Evolutionary conservation across 805 yeast genomes (phyloP), one percentile per base, ranked within the genome.

Genomic region (Starmerella geochares): DNA sequence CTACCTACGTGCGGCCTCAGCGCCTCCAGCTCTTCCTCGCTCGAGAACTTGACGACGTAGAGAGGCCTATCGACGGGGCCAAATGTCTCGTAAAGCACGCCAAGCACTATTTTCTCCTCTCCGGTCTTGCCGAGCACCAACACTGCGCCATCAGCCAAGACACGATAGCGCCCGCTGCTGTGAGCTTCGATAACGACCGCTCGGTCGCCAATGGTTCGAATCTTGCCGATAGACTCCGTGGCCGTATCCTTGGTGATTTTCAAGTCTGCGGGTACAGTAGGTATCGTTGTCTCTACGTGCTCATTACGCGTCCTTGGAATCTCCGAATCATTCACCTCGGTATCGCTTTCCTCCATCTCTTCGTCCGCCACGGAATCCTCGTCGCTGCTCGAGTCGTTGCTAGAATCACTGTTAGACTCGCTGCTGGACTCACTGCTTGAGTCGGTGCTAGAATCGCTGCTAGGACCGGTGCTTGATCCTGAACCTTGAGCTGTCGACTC

Each of bases 271-370:
- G 95, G 94, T 2, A 90, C 64, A 20, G 67, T 67, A 0, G 83
- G 81, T 0, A 86, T 82, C 0, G 67, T 69, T 58, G 81, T 95
- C 47, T 85, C 86, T 0, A 67, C 56, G 2, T 80, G 65, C 60
- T 90, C 97, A 62, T 90, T 82, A 52, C 79, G 81, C 1, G 96
- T 86, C 27, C 70, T 64, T 20, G 90, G 83, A 0, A 95, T 94
- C 0, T 52, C 62, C 9, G 47, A 57, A 41, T 58, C 63, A 3
- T 55, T 60, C 11, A 53, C 50, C 8, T 51, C 57, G 10, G 29
- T 53, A 10, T 42, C 51, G 37, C n/a, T 31, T 4, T 32, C 50
- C 14, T 47, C 51, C 4, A 29, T 57, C n/a, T 56, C 61, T n/a
- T 55, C 61, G 3, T 50, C 59, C 2, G 47, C 60, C 4, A 53